Conservation (phyloP, 2,329 filamentous ascomycete genomes). For the Exophiala viscosa region DNA sequence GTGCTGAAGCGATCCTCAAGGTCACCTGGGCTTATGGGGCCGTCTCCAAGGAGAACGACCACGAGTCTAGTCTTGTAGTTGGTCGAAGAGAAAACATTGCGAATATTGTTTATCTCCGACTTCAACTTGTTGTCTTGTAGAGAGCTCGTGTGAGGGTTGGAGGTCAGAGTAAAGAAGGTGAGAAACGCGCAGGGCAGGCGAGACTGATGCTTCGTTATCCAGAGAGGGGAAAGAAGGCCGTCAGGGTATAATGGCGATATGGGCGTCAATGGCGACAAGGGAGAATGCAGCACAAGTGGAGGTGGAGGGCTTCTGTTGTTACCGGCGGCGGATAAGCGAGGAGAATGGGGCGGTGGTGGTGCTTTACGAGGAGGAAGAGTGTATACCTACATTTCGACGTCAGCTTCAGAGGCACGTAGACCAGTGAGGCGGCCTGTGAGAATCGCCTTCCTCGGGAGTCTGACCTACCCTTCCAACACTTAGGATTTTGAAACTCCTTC, state of each 20-base stretch:
- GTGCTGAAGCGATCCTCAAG: constrained; percentile 72
- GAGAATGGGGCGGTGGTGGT: constrained; percentile 53
- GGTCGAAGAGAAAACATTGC: constrained; percentile 56
- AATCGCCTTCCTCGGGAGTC: constrained; percentile 21
- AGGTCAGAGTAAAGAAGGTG: constrained; percentile 73
- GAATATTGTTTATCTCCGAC: constrained; percentile 75
- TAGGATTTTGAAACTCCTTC: constrained; percentile 62
- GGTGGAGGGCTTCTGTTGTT: constrained; percentile 43
- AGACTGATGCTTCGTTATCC: constrained; percentile 85
- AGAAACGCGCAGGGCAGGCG: constrained; percentile 76
- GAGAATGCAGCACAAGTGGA: constrained; percentile 71
- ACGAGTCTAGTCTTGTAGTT: constrained; percentile 72
- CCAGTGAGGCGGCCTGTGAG: too few relatives aligned
- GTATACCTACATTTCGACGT: constrained; percentile 43
- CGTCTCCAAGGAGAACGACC: constrained; percentile 73
- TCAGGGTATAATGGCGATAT: constrained; percentile 82
- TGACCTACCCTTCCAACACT: constrained; percentile 75
- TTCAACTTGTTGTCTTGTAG: constrained; percentile 85
- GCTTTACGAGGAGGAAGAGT: constrained; percentile 61
- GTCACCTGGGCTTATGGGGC: constrained; percentile 57
- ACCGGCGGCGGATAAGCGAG: constrained; percentile 47
- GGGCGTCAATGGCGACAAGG: constrained; percentile 84
- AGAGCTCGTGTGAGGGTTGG: constrained; percentile 68
- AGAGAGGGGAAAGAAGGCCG: constrained; percentile 74
- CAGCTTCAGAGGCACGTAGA: constrained; percentile 10